phyloP scores from a whole-genome alignment of 345 rosid genomes.

The Physaria fendleri region DNA sequence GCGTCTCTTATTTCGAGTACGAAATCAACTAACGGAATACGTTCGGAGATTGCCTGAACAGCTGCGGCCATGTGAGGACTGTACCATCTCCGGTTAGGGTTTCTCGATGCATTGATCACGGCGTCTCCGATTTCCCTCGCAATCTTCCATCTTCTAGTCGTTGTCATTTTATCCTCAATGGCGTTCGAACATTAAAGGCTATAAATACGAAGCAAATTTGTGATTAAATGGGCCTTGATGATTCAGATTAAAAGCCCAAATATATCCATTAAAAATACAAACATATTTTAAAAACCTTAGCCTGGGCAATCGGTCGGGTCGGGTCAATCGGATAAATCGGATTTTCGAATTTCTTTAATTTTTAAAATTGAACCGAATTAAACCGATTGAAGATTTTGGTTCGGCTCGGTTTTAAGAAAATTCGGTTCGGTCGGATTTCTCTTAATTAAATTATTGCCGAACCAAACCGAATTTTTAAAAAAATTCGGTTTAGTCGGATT shows the following conservation, averaged over 20 bases:
- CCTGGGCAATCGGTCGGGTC: too few relatives aligned
- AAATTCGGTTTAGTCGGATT: too few relatives aligned
- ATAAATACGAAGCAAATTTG: background rate
- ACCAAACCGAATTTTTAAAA: too few relatives aligned
- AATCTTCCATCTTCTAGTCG: slow-evolving; percentile 25
- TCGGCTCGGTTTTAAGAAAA: too few relatives aligned
- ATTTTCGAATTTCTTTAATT: too few relatives aligned
- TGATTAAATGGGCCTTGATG: background rate
- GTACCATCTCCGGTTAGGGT: slow-evolving; percentile 46
- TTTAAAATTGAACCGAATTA: too few relatives aligned
- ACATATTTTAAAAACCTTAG: too few relatives aligned
- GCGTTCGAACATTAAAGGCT: background rate
- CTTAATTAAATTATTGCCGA: too few relatives aligned
- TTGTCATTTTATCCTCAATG: slow-evolving; percentile 10
- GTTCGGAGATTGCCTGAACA: slow-evolving; percentile 49
- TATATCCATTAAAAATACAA: background rate
- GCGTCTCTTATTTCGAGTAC: slow-evolving; percentile 76
- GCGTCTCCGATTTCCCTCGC: slow-evolving; percentile 44
- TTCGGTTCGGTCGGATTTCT: too few relatives aligned
- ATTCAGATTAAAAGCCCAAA: background rate
- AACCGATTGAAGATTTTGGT: too few relatives aligned
- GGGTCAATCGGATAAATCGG: too few relatives aligned
- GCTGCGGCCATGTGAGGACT: slow-evolving; percentile 77
- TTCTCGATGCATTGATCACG: slow-evolving; percentile 33
- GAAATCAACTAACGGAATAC: slow-evolving; percentile 56